Base-by-base conservation (phyloP, 768 basidiomycete genomes). In the Lanmaoa pseudosensibilis region DNA sequence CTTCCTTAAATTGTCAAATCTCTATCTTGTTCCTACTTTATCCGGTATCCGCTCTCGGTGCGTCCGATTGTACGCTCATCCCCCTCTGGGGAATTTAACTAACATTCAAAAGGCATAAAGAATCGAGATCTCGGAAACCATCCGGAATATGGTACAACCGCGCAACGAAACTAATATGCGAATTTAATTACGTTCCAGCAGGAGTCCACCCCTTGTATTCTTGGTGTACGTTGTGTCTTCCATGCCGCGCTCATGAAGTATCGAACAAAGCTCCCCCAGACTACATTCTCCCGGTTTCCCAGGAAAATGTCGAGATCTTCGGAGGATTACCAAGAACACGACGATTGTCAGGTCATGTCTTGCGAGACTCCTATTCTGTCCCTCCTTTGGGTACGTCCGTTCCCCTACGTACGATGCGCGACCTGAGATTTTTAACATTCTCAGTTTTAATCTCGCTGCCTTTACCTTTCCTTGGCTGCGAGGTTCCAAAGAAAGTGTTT, bases 391-490 rank as follows among this genome's bases (percentile, higher is more conserved):
- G 54, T 47, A 33, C 18, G 37, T 54, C 19, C 37, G 9, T 11
- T 23, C 30, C 5, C 38, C 3, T 40, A 30, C 1, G 3, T 12
- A 13, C 4, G 50, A 16, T 33, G 18, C 15, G 5, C 23, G 10
- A 25, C 12, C 6, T 46, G 6, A n/a, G 6, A 18, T 23, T 10
- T 13, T 25, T 9, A 54, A 33, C 21, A 23, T 7, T 39, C 12
- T 9, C 13, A 57, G 56, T 41, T 39, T 57, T 27, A 18, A 47
- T n/a, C 38, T 57, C 21, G 33, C 12, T 5, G 19, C 12, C 18
- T 34, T 37, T 43, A 25, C 72, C 25, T 30, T 70, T 48, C 18
- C 9, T 32, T 13, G 13, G 34, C 15, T 46, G 27, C 23, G 30
- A 46, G 38, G 32, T 55, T 27, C 27, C 40, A 23, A 39, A 39